Percentiles rank a stretch among this genome's conserved stretches.
These are phyloP conservation scores for Ogataea naganishii DNA, from an alignment of 805 yeast species.

Conservation along the genomic window DNA sequence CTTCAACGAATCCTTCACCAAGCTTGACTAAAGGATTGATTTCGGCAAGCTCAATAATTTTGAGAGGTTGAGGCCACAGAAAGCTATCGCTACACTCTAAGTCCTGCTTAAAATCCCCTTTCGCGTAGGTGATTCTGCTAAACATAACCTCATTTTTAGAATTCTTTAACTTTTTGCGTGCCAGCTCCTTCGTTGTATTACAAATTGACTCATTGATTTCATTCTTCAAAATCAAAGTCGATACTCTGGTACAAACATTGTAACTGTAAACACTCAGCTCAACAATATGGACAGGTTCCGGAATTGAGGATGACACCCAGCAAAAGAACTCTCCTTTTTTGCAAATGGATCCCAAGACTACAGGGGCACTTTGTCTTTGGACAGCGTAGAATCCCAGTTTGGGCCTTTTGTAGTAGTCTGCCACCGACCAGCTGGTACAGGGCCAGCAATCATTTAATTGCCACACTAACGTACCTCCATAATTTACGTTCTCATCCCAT, in stretches of 20 bases:
- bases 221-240: slow-evolving; percentile 20
- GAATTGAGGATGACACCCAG: slow-evolving; percentile 6
- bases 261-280: slow-evolving; percentile 19
- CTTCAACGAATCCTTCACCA: slow-evolving; percentile 17
- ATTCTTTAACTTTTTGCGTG: slow-evolving; percentile 22
- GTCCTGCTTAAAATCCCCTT: slow-evolving; percentile 8
- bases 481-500: slow-evolving; percentile 31
- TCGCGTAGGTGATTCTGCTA: slow-evolving; percentile 5
- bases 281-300: slow-evolving; percentile 12
- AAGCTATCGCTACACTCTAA: slow-evolving; percentile 1
- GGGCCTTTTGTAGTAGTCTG: slow-evolving; percentile 32
- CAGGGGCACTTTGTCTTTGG: slow-evolving; percentile 30
- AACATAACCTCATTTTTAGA: slow-evolving; percentile 6
- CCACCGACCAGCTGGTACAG: slow-evolving; percentile 40
- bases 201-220: slow-evolving; percentile 15
- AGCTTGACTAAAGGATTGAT: slow-evolving; percentile 1
- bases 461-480: slow-evolving; percentile 45
- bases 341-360: slow-evolving; percentile 28
- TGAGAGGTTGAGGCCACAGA: slow-evolving; percentile 42
- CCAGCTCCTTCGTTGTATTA: slow-evolving; percentile 23
- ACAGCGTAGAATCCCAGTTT: slow-evolving; percentile 40
- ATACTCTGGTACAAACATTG: slow-evolving; percentile 33
- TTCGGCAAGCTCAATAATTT: slow-evolving; percentile 26
- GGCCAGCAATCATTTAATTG: slow-evolving; percentile 50
- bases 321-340: slow-evolving; percentile 5